phyloP scores from a whole-genome alignment of 228 moss, liverwort and hornwort species.

The Sphagnum fallax region DNA sequence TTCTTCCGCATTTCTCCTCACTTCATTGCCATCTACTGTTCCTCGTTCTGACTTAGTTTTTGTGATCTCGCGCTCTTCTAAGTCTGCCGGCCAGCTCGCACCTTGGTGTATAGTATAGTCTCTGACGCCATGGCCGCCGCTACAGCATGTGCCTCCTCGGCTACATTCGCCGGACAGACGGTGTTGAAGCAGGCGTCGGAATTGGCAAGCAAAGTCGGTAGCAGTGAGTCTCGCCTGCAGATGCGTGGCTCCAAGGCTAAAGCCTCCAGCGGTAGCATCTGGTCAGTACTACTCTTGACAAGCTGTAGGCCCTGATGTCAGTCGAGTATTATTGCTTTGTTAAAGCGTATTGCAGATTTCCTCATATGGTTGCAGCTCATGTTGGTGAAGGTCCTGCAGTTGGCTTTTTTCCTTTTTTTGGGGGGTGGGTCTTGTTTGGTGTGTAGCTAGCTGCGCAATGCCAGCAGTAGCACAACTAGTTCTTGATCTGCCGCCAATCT shows the following conservation, averaged over 20 bases:
- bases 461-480: background rate
- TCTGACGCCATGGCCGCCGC: constrained; percentile 9
- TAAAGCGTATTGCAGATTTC: too few relatives aligned
- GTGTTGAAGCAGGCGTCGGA: constrained; percentile 8
- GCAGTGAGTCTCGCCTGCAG: constrained; percentile 9
- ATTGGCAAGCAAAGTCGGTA: constrained; percentile 16
- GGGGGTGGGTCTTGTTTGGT: too few relatives aligned
- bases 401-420: background rate
- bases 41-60: too few relatives aligned
- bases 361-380: too few relatives aligned
- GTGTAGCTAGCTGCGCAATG: background rate
- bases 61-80: too few relatives aligned
- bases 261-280: constrained; percentile 3
- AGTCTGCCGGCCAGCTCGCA: too few relatives aligned
- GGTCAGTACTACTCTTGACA: constrained; percentile 3
- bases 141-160: constrained; percentile 6
- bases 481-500: too few relatives aligned
- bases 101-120: too few relatives aligned
- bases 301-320: background rate
- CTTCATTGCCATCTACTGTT: too few relatives aligned
- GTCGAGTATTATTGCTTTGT: too few relatives aligned
- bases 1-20: too few relatives aligned
- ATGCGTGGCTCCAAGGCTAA: constrained; percentile 13
- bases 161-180: constrained; percentile 12
- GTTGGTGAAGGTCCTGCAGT: background rate